Evolutionary conservation across 2,329 filamentous ascomycete species (phyloP), one percentile per base, ranked within the genome.

Genomic region (Cadophora malorum): DNA sequence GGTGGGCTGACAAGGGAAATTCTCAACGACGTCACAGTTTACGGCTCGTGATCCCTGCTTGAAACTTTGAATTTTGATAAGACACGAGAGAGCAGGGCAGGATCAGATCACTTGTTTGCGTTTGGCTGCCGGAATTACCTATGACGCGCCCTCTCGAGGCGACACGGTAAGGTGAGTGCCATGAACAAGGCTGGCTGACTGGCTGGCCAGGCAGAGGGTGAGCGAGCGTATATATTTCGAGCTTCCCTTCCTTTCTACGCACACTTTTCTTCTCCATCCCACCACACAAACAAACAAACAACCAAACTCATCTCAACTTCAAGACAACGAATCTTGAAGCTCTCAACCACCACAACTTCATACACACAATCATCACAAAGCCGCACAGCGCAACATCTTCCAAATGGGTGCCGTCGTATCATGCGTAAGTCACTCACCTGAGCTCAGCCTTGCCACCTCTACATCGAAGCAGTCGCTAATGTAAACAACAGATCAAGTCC

Each of bases 321-420:
- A 65, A 55, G 61, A 69, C 63, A 59, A 56, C 52, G 64, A 49
- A n/a, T 23, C 60, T 66, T 63, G 49, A 71, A 71, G 25, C 21
- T 53, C 58, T 65, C 50, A 67, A 68, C 64, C 38, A 58, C 16
- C 52, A 56, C 35, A 10, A 64, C 33, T 49, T 19, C 64, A 66
- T 64, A 67, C 38, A 65, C 25, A 67, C 21, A 41, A 50, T 69
- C 71, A 58, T 14, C 53, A 67, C 49, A 59, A 72, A 70, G 67
- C 60, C 67, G 62, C 63, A 45, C 19, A 66, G 59, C 66, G 64
- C 69, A 70, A 69, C 47, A 72, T 45, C 70, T 67, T 71, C 72
- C 77, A 73, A 73, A 78, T 78, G 77, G 77, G 77, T 70, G 77
- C 77, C 72, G 75, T 78, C 68, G 76, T 78, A 72, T 78, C 77